Evolutionary conservation across 2,329 filamentous ascomycete genomes (phyloP), one percentile per base, ranked within the genome.

Genomic region (Penicillium brevicompactum): DNA sequence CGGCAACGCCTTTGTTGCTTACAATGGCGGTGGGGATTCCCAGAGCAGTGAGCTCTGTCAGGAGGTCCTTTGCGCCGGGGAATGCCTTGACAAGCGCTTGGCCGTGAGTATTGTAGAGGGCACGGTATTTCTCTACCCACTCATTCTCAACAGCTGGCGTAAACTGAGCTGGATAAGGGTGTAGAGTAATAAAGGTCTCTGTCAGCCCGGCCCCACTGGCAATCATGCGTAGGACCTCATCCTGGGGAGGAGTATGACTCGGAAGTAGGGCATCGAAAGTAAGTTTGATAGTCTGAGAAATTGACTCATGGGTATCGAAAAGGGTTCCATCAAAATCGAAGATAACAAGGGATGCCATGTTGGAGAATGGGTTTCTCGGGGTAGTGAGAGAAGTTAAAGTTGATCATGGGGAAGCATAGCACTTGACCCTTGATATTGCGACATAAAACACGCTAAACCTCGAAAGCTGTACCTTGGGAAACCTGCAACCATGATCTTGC

Each of bases 1-100:
- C 59, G 0, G 52, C 54, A 3, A 64, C 58, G 2, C 52, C 59
- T 44, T 68, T 68, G 31, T 68, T 68, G 32, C 64, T 68, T 8
- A 67, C 55, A 37, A 68, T 66, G 1, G 62, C 59, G 30, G 65
- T 51, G 27, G 60, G 58, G 8, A 67, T 43, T 1, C 55, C 41
- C 7, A 40, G 53, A 3, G 44, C 34, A 13, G 50, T 52, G 2
- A 67, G 46, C 6, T 51, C 31, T 0, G 34, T n/a, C 13, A 68
- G 37, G 2, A 68, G 53, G 1, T 58, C 42, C 21, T 52, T 51
- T 3, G 63, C 56, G 9, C 56, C 59, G 1, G 60, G 55, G 41
- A 62, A 68, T 11, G 65, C 53, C 1, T 51, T 57, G 9, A 65
- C 51, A 9, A 63, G 64, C 10, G 45, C 42, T 40, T 64, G 62